These are phyloP conservation scores for Aciculoconidium aculeatum DNA, from an alignment of 805 yeast genomes.

Conservation along the genomic window DNA sequence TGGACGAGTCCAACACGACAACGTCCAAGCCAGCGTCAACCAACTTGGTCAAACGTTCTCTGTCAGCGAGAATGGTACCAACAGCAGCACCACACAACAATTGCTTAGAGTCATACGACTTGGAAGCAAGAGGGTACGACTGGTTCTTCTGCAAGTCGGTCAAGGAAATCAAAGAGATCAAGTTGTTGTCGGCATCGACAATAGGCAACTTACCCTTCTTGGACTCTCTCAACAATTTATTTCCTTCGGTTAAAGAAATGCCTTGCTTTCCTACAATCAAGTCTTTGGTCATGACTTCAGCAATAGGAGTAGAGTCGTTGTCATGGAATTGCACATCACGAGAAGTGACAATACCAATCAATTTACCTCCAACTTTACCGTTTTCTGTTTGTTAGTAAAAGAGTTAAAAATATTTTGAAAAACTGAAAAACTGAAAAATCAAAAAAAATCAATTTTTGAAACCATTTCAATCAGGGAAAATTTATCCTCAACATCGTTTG, in stretches of 20 bases:
- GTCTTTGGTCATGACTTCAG: slow-evolving; percentile 86
- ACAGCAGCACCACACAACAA: slow-evolving; percentile 97
- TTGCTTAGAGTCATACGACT: slow-evolving; percentile 89
- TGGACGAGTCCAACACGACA: slow-evolving; percentile 91
- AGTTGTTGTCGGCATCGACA: slow-evolving; percentile 67
- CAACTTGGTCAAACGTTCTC: slow-evolving; percentile 72
- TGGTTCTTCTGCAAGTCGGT: slow-evolving; percentile 96
- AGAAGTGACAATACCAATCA: slow-evolving; percentile 92
- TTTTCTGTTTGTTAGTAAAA: slow-evolving; percentile 52
- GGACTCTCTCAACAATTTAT: slow-evolving; percentile 81
- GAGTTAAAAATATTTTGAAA: slow-evolving; percentile 1
- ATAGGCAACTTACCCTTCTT: slow-evolving; percentile 98
- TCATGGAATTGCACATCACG: slow-evolving; percentile 97
- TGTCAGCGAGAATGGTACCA: slow-evolving; percentile 90
- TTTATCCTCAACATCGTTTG: slow-evolving; percentile 95
- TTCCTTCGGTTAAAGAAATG: slow-evolving; percentile 78
- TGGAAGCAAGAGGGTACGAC: slow-evolving; percentile 90
- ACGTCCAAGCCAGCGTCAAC: slow-evolving; percentile 97
- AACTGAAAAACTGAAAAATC: no score
- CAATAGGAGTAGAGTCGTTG: slow-evolving; percentile 52
- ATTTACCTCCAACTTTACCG: slow-evolving; percentile 83
- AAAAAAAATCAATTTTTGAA: no score
- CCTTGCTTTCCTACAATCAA: slow-evolving; percentile 81
- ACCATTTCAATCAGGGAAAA: slow-evolving; percentile 16
- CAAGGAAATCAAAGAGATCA: slow-evolving; percentile 86